These are phyloP conservation scores for Colletotrichum orbiculare DNA, from an alignment of 2,329 filamentous ascomycete genomes.

Conservation along the genomic window DNA sequence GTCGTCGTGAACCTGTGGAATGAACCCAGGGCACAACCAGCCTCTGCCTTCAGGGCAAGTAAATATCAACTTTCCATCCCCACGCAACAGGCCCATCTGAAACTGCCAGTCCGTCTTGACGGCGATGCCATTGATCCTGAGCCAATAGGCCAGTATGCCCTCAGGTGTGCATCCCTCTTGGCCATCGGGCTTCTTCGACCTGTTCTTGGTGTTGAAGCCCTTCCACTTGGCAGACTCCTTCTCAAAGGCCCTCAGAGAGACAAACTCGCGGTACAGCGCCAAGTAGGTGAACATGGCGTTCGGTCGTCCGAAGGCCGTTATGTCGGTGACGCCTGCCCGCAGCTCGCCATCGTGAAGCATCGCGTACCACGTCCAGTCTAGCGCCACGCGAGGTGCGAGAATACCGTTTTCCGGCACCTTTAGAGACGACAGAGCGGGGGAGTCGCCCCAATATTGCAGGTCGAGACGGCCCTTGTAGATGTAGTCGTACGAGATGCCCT, in stretches of 20 bases:
- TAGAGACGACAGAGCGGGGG: constrained; percentile 32
- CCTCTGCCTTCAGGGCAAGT: constrained; percentile 36
- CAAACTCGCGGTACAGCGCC: constrained; percentile 36
- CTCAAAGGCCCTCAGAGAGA: constrained; percentile 28
- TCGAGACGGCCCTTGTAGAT: constrained; percentile 36
- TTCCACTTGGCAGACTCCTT: constrained; percentile 36
- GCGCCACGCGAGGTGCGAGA: constrained; percentile 37
- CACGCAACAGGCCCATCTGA: constrained; percentile 37
- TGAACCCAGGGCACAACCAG: constrained; percentile 34
- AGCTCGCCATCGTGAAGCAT: constrained; percentile 39
- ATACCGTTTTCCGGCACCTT: constrained; percentile 33
- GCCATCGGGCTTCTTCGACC: constrained; percentile 27
- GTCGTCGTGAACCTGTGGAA: constrained; percentile 32
- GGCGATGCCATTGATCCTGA: constrained; percentile 36
- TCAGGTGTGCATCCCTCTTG: constrained; percentile 38
- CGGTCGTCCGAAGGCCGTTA: constrained; percentile 38
- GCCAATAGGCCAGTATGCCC: constrained; percentile 37
- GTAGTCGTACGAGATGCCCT: constrained; percentile 35
- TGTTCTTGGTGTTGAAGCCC: constrained; percentile 36
- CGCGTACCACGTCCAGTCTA: constrained; percentile 39
- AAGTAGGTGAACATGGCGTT: constrained; percentile 38
- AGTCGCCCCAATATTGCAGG: constrained; percentile 34
- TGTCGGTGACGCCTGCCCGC: constrained; percentile 38
- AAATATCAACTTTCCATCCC: constrained; percentile 35
- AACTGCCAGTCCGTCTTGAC: constrained; percentile 40